phyloP scores from a whole-genome alignment of 2,329 filamentous ascomycete genomes.

The Claviceps capensis region DNA sequence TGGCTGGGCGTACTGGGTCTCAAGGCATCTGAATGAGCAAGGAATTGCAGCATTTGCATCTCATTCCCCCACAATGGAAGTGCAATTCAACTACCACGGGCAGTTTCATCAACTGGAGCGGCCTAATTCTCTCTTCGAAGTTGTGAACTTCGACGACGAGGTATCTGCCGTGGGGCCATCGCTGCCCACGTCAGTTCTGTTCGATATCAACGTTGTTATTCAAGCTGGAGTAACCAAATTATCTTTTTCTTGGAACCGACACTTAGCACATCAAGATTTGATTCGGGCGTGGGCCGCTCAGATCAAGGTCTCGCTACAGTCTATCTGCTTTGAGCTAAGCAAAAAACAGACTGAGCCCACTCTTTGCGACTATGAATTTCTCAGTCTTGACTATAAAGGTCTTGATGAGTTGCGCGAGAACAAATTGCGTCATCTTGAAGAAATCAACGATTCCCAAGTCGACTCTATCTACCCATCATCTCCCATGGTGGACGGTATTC shows the following conservation, averaged over 20 bases:
- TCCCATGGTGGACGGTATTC: conserved; percentile 19
- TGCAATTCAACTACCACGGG: conserved; percentile 6
- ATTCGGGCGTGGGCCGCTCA: background rate
- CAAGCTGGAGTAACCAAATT: conserved; percentile 1
- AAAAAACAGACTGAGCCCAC: background rate
- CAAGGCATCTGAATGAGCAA: background rate
- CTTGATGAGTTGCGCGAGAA: conserved; percentile 8
- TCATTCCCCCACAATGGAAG: conserved; percentile 3
- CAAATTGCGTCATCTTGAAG: conserved; percentile 2
- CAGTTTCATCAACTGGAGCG: conserved; percentile 8
- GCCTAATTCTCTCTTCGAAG: conserved; percentile 8
- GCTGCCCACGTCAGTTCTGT: conserved; percentile 1
- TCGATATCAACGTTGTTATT: conserved; percentile 1
- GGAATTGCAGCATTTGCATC: conserved; percentile 1
- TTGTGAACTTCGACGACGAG: conserved; percentile 5
- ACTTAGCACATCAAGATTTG: background rate
- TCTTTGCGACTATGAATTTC: conserved; percentile 3
- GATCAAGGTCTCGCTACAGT: background rate
- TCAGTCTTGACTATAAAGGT: background rate
- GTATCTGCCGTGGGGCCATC: background rate
- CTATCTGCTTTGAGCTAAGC: background rate
- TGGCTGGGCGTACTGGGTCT: conserved; percentile 3
- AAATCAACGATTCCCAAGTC: conserved; percentile 9
- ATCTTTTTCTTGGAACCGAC: conserved; percentile 1
- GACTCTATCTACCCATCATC: conserved; percentile 21